Evolutionary conservation across 2,329 filamentous ascomycete species (phyloP).

Genomic region (Fusarium austroafricanum): DNA sequence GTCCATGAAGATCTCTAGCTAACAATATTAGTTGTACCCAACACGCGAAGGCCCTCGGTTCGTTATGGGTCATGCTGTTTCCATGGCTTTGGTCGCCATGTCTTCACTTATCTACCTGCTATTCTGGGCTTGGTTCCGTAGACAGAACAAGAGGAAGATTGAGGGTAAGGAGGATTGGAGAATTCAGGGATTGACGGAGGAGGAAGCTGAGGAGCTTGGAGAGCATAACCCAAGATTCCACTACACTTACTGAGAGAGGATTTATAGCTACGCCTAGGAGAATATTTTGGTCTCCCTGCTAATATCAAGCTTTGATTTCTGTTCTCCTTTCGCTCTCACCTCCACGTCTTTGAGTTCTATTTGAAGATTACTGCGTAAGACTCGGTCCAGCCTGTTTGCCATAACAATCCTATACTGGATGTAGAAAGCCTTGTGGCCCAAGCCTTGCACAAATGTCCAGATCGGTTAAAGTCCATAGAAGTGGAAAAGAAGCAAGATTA

Average conservation of each 20-base stretch:
- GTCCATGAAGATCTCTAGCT: fast-evolving
- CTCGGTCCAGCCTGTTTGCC: too few relatives aligned
- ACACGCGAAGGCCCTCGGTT: conserved; percentile 57
- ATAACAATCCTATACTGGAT: too few relatives aligned
- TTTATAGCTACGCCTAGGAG: not conserved
- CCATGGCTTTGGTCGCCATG: conserved; percentile 59
- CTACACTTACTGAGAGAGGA: conserved; percentile 44
- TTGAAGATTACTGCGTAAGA: too few relatives aligned
- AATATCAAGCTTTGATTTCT: too few relatives aligned
- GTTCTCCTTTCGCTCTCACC: too few relatives aligned
- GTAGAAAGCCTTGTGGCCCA: too few relatives aligned
- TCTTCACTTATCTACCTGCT: conserved; percentile 57
- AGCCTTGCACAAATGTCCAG: too few relatives aligned
- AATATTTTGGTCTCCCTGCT: not conserved
- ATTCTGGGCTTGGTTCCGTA: conserved; percentile 48
- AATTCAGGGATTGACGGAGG: conserved; percentile 45
- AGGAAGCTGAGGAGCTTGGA: conserved; percentile 49
- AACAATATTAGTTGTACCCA: conserved; percentile 42
- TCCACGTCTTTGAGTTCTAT: too few relatives aligned
- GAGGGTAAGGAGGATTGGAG: conserved; percentile 47
- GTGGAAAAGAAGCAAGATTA: too few relatives aligned
- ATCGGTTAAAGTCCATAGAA: too few relatives aligned
- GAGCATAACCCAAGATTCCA: conserved; percentile 48
- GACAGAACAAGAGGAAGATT: conserved; percentile 51
- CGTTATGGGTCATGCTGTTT: conserved; percentile 62